Evolutionary conservation across 2,329 filamentous ascomycete genomes (phyloP).

Genomic region (Ustulina deusta): DNA sequence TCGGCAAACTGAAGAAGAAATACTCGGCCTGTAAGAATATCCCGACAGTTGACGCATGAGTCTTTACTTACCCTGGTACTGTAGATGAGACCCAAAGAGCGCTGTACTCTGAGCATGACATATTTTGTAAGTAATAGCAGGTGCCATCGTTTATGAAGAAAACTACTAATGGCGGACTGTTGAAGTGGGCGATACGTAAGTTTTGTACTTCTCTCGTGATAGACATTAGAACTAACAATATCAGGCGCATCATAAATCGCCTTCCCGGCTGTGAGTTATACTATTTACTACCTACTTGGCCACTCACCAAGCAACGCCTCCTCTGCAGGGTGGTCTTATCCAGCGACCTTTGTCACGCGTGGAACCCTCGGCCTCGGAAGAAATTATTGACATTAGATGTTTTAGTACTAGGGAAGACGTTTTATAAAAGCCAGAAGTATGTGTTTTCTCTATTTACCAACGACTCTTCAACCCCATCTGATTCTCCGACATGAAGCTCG

Average conservation of each 20-base stretch:
- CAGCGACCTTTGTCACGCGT: not conserved
- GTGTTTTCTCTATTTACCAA: constrained; percentile 10
- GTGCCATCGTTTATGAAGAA: not conserved
- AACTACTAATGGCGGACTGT: constrained; percentile 8
- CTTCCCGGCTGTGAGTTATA: constrained; percentile 68
- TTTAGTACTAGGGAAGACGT: constrained; percentile 82
- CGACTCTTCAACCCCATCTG: not conserved
- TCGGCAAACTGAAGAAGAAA: constrained; percentile 82
- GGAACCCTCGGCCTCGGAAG: not conserved
- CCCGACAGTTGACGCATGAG: not conserved
- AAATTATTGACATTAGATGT: constrained; percentile 19
- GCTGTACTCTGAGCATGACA: constrained; percentile 85
- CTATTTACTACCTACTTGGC: not conserved
- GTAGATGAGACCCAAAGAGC: constrained; percentile 82
- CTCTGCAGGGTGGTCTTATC: not conserved
- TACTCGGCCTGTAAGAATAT: constrained; percentile 75
- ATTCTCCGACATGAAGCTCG: not conserved
- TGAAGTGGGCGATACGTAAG: constrained; percentile 77
- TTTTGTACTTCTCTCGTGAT: not conserved
- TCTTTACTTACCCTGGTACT: constrained; percentile 13
- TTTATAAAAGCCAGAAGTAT: constrained; percentile 74
- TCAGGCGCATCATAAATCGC: constrained; percentile 73
- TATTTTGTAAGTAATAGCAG: constrained; percentile 68
- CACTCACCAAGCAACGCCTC: not conserved
- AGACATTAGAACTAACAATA: not conserved